These are phyloP conservation scores for Rossbeevera mucosa DNA, from an alignment of 768 basidiomycete genomes.

Conservation along the genomic window DNA sequence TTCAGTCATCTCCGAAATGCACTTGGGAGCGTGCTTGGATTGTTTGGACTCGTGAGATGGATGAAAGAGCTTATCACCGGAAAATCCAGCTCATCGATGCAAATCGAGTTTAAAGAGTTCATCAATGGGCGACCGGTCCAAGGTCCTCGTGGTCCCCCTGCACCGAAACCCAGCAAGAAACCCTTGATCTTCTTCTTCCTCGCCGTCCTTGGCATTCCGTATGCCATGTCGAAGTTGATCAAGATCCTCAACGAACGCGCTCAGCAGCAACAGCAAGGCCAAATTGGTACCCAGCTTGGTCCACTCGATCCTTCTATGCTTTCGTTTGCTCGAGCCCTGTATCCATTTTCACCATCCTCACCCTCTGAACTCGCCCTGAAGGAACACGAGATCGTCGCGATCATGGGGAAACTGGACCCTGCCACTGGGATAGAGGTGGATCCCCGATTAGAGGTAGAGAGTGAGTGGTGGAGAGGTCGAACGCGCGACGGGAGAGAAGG, in stretches of 20 bases:
- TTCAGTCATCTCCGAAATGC: constrained; percentile 88
- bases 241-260: constrained; percentile 66
- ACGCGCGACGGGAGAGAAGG: constrained; percentile 89
- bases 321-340: constrained; percentile 79
- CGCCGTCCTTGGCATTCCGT: constrained; percentile 89
- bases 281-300: constrained; percentile 32
- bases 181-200: constrained; percentile 91
- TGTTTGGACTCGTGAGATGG: constrained; percentile 90
- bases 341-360: constrained; percentile 69
- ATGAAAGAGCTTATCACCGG: constrained; percentile 60
- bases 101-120: constrained; percentile 73
- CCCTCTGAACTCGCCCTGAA: constrained; percentile 76
- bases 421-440: constrained; percentile 64
- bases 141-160: constrained; percentile 35
- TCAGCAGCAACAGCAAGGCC: constrained; percentile 41
- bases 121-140: constrained; percentile 59
- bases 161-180: constrained; percentile 74
- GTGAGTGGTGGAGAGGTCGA: constrained; percentile 94
- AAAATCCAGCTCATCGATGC: constrained; percentile 41
- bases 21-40: constrained; percentile 85
- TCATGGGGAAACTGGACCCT: constrained; percentile 77
- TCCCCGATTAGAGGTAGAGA: constrained; percentile 52
- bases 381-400: constrained; percentile 90
- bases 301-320: constrained; percentile 76
- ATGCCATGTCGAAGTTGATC: constrained; percentile 88